phyloP scores from a whole-genome alignment of 2,329 filamentous ascomycete species.

The Elsinoe perseae region DNA sequence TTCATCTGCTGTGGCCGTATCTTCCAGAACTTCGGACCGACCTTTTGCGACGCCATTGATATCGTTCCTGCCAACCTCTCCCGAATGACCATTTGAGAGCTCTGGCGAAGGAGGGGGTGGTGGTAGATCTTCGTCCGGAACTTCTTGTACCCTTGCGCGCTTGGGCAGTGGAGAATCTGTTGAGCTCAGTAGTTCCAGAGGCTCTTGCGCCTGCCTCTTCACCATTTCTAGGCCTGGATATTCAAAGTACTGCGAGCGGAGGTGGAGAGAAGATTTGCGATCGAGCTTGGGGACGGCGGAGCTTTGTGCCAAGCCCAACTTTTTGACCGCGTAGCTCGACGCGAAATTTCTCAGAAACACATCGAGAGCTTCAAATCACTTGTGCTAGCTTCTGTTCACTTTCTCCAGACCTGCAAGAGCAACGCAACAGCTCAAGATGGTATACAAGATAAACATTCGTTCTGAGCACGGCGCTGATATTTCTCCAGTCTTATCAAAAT shows the following conservation, averaged over 20 bases:
- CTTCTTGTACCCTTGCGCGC: conserved; percentile 40
- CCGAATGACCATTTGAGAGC: conserved; percentile 22
- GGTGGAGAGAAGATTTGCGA: not conserved
- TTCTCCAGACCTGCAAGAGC: not conserved
- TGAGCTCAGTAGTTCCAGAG: conserved; percentile 35
- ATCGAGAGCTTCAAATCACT: not conserved
- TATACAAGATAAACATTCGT: not conserved
- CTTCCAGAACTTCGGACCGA: conserved; percentile 31
- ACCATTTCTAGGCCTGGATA: conserved; percentile 30
- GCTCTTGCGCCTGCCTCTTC: conserved; percentile 41
- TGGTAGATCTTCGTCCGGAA: conserved; percentile 28
- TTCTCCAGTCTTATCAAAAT: conserved; percentile 46
- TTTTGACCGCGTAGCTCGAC: conserved; percentile 12
- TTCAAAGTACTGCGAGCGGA: not conserved
- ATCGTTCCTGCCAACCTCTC: not conserved
- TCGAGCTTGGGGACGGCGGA: not conserved
- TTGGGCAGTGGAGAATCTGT: conserved; percentile 43
- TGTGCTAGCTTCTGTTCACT: not conserved
- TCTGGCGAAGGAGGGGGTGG: conserved; percentile 21
- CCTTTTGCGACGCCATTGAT: conserved; percentile 29
- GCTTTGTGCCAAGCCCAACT: conserved; percentile 11
- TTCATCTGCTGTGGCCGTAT: conserved; percentile 30
- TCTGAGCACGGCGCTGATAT: not conserved
- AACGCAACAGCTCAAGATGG: conserved; percentile 16
- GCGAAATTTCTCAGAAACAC: conserved; percentile 14